Conservation (phyloP, 2,329 filamentous ascomycete genomes). For the Colletotrichum lini region DNA sequence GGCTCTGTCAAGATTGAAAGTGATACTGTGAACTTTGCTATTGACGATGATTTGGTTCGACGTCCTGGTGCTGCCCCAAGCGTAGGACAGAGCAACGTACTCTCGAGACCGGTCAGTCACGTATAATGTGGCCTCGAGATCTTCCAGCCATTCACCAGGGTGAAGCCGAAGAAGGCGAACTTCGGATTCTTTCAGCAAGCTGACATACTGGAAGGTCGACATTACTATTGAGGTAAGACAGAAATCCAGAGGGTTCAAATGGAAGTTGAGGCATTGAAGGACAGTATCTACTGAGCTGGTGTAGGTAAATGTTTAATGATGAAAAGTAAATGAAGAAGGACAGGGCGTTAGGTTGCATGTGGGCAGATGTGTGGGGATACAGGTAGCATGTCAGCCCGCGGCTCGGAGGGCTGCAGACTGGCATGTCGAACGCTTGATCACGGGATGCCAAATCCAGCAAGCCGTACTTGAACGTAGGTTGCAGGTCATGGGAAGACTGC, state of each 20-base stretch:
- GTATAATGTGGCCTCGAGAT: conserved; percentile 22
- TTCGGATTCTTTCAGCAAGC: not conserved
- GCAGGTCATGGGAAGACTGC: too few relatives aligned
- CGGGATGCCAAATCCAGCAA: not conserved
- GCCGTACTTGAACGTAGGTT: not conserved
- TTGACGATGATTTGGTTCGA: conserved; percentile 45
- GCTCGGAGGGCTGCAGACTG: not conserved
- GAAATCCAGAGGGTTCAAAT: too few relatives aligned
- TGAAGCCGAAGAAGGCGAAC: conserved; percentile 34
- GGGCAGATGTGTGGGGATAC: not conserved
- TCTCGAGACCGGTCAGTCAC: not conserved
- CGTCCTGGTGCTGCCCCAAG: conserved; percentile 46
- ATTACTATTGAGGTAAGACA: not conserved
- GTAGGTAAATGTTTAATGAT: too few relatives aligned
- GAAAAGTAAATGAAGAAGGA: not conserved
- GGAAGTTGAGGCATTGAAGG: not conserved
- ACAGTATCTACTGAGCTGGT: too few relatives aligned
- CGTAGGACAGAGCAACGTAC: conserved; percentile 49
- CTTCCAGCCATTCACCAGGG: conserved; percentile 36
- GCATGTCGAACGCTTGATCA: not conserved
- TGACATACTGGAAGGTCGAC: conserved; percentile 15
- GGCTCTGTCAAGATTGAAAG: conserved; percentile 48
- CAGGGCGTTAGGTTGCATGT: not conserved
- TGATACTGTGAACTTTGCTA: conserved; percentile 43
- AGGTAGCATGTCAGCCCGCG: conserved; percentile 5